Evolutionary conservation across 306 rosid species (phyloP).

Genomic region (Amphicarpaea edgeworthii): DNA sequence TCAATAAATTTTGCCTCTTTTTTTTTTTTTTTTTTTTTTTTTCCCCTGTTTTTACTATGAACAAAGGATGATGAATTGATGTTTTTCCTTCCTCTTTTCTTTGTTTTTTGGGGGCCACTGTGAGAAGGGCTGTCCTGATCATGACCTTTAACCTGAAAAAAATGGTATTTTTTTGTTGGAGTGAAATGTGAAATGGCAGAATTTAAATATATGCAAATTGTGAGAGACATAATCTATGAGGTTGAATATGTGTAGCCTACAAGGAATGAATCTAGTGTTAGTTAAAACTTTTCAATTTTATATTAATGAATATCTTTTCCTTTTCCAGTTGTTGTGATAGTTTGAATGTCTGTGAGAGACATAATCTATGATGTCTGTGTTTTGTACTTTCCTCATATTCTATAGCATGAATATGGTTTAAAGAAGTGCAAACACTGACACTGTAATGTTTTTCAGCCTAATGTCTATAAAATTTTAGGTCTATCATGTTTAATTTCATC

Average conservation of each 20-base stretch:
- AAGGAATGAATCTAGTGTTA: not conserved
- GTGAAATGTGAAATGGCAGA: conserved; percentile 6
- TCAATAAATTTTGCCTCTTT: conserved; percentile 12
- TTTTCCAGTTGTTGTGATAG: conserved; percentile 4
- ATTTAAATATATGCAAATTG: not conserved
- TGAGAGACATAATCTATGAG: conserved; percentile 10
- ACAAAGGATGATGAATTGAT: conserved; percentile 8
- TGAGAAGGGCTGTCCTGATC: not conserved
- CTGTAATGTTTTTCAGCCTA: not conserved
- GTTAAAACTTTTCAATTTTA: not conserved
- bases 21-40: not conserved
- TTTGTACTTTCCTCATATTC: conserved; percentile 1
- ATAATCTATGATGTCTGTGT: too few species aligned
- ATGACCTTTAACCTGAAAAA: not conserved
- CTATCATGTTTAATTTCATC: conserved; percentile 19
- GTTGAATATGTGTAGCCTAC: conserved; percentile 11
- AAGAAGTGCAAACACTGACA: not conserved
- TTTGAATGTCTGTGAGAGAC: too few species aligned
- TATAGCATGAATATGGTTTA: not conserved
- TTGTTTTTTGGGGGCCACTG: not conserved
- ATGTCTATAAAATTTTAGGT: not conserved
- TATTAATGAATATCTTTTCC: conserved; percentile 16
- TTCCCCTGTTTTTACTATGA: not conserved
- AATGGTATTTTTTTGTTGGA: not conserved
- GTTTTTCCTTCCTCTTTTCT: not conserved